Evolutionary conservation across 2,329 filamentous ascomycete genomes (phyloP).

Genomic region (Claviceps fusiformis): DNA sequence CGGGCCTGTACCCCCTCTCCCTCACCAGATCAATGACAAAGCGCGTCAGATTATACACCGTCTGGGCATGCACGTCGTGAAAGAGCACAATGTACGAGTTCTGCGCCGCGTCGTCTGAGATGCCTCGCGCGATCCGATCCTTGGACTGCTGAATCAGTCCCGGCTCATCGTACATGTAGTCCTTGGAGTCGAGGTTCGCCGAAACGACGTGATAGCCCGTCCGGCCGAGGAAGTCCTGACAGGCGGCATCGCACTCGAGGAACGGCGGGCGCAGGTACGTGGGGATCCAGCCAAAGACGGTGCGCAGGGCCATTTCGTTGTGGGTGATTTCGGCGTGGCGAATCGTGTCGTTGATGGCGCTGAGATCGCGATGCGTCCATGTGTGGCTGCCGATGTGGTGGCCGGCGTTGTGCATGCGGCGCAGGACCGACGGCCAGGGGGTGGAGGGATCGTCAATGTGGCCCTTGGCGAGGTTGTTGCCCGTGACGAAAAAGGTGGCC

Average conservation of each 20-base stretch:
- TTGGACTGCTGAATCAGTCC: constrained; percentile 35
- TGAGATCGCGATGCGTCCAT: constrained; percentile 32
- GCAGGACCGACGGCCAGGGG: constrained; percentile 23
- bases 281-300: constrained; percentile 27
- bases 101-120: constrained; percentile 18
- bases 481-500: constrained; percentile 29
- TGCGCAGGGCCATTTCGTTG: constrained; percentile 30
- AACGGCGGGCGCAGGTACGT: constrained; percentile 32
- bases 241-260: constrained; percentile 29
- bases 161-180: constrained; percentile 39
- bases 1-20: constrained; percentile 22
- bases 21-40: background rate
- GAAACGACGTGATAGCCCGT: constrained; percentile 43
- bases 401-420: constrained; percentile 26
- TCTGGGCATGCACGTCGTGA: constrained; percentile 37
- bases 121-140: constrained; percentile 18
- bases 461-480: constrained; percentile 27
- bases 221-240: constrained; percentile 19
- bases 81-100: constrained; percentile 37
- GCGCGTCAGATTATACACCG: constrained; percentile 24
- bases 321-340: constrained; percentile 26
- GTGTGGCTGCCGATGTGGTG: constrained; percentile 35
- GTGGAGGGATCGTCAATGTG: constrained; percentile 24
- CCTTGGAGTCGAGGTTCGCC: constrained; percentile 47
- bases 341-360: constrained; percentile 19